Base-by-base conservation (phyloP, 192 early-diverging fungal genomes). In the Coemansia sp. region DNA sequence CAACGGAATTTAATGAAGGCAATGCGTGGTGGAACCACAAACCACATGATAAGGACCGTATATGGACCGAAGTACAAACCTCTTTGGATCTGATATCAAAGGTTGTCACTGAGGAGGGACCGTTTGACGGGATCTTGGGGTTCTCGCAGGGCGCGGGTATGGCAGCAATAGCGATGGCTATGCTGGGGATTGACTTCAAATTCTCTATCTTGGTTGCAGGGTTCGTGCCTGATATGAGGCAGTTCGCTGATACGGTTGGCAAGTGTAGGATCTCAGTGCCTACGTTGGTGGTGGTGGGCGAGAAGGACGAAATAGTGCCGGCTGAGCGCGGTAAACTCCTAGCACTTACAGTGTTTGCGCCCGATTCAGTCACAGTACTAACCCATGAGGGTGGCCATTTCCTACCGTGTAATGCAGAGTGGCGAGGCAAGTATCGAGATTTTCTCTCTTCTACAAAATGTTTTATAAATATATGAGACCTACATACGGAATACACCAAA, bases 401-500 rank as follows among this genome's bases (percentile, higher is more conserved):
- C 60, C 53, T 81, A 53, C 79, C 79, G 11, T 43, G 71, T 53
- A 74, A 76, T 36, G 80, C 80, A 1, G 71, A 43, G 16, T 74
- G 71, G 72, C 68, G 75, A 22, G 57, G 16, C 11, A 24, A 24
- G 39, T 80, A 80, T 60, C 65, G 72, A 47, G 66, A 55, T 44
- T 80, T 80, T 46, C 46, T 80, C 9, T 57, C 36, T 52, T 57
- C 5, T 52, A 11, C 6, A 47, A 49, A n/a, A 34, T 49, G 3
- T 41, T 39, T 40, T 16, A 27, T 29, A 15, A 58, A 68, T 8
- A 34, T 18, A 52, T 29, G 27, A 29, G 7, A 0, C 16, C 78
- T 93, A 98, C 97, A 98, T 98, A 68, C 97, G 88, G 88, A 98
- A 98, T 8, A 98, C 92, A 62, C 97, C 97, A 89, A 94, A 97